phyloP scores from a whole-genome alignment of 2,329 filamentous ascomycete genomes.

The Trichoderma simmonsii region DNA sequence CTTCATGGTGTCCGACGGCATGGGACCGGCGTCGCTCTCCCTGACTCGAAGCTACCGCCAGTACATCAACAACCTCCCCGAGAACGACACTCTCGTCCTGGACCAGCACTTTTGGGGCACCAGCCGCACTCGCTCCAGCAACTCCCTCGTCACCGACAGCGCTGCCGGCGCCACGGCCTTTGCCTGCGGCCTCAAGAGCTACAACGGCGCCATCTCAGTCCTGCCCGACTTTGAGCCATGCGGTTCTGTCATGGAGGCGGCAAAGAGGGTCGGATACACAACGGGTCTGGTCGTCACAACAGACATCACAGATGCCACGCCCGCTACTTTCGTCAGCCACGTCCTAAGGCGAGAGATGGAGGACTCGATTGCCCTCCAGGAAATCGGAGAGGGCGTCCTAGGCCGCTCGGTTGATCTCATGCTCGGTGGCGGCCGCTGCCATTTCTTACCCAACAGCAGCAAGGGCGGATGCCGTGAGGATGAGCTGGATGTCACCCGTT shows the following conservation, averaged over 20 bases:
- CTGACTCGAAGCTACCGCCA: constrained; percentile 86
- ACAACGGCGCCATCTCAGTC: constrained; percentile 93
- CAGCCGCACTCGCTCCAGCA: constrained; percentile 80
- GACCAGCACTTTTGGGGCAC: constrained; percentile 89
- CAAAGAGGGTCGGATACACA: constrained; percentile 85
- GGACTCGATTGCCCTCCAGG: constrained; percentile 87
- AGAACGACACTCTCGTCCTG: constrained; percentile 71
- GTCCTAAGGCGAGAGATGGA: constrained; percentile 76
- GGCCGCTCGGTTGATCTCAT: constrained; percentile 88
- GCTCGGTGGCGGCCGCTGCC: constrained; percentile 87
- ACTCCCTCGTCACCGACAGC: constrained; percentile 86
- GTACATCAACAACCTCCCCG: constrained; percentile 67
- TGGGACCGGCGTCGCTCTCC: constrained; percentile 89
- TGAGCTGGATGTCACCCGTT: constrained; percentile 66
- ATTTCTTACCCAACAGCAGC: constrained; percentile 82
- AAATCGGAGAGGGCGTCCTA: constrained; percentile 82
- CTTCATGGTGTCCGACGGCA: constrained; percentile 99
- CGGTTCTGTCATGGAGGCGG: constrained; percentile 88
- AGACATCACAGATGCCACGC: constrained; percentile 90
- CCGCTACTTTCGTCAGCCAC: constrained; percentile 90
- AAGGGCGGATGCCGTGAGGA: constrained; percentile 80
- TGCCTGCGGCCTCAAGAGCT: constrained; percentile 87
- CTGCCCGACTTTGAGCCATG: constrained; percentile 82
- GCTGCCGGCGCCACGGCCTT: constrained; percentile 98
- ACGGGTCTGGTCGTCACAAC: constrained; percentile 96